Base-by-base conservation (phyloP, 1,139 yeast species). In the Chernovozyma sophiae-reginae region DNA sequence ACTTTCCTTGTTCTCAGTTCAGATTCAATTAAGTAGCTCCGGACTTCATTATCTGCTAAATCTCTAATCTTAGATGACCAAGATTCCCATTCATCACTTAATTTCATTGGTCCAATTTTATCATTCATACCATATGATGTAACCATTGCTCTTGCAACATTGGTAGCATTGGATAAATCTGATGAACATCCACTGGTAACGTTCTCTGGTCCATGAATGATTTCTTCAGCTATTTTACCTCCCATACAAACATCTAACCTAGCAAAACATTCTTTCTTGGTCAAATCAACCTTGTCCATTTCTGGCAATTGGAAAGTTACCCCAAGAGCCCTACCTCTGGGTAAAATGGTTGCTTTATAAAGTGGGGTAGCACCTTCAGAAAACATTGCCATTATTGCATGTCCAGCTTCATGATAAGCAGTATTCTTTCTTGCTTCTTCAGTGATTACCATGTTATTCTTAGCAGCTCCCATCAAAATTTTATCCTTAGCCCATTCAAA, bases 401-500 rank as follows among this genome's bases (percentile, higher is more conserved):
- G 99, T 3, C 99, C 99, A 8, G 98, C 99, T 66, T 92, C 99
- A 63, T 92, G 99, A 60, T 81, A 94, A 2, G 98, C 98, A 15
- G 98, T 94, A 49, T 92, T 90, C 49, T 77, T 79, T 60, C 97
- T 79, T 0, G 95, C 78, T 48, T 92, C 97, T 59, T 92, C 97
- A 19, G 98, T 90, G 64, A 92, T 77, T 35, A 92, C 97, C 97
- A 90, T 90, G 35, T 96, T 86, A 64, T 86, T 86, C 59, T 95
- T 84, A 46, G 96, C 99, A 25, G 97, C 98, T 37, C 99, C 99
- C 85, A 94, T 81, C 53, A 94, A 69, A 42, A 94, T 92, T 65
- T 92, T 92, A 60, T 92, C 99, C 61, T 94, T 94, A 33, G 99
- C 98, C 98, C 98, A 94, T 62, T 92, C 99, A 47, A 92, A 81